phyloP scores from a whole-genome alignment of 768 basidiomycete species.

The Lentinula detonsa region DNA sequence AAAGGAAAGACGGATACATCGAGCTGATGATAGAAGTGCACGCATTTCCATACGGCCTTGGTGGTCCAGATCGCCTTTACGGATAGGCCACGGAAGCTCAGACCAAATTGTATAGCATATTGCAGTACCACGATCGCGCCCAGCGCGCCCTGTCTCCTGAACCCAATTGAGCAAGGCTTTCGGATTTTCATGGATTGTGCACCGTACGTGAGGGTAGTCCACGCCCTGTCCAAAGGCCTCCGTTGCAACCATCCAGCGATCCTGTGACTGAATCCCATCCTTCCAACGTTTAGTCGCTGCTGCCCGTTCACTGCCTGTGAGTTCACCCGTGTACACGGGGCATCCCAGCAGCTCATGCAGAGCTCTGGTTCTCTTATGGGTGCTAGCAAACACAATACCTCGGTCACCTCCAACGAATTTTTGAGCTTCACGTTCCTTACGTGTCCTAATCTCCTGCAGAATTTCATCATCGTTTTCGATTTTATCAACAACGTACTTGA shows the following conservation, averaged over 20 bases:
- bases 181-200: neutral
- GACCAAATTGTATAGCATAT: neutral
- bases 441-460: neutral
- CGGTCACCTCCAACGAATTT: neutral
- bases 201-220: neutral
- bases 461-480: neutral
- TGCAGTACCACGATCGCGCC: neutral
- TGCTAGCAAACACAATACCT: neutral
- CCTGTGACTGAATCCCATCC: neutral
- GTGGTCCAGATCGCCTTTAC: neutral
- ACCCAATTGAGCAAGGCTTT: neutral
- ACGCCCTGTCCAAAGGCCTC: conserved; percentile 4
- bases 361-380: neutral
- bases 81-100: neutral
- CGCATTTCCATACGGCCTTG: too few relatives aligned
- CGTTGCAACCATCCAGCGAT: neutral
- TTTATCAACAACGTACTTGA: neutral
- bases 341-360: neutral
- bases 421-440: neutral
- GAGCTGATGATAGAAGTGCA: too few relatives aligned
- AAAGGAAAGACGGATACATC: too few relatives aligned
- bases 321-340: neutral
- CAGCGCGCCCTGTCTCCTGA: neutral
- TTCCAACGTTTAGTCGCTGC: neutral
- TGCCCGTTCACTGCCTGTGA: neutral